A percentile compares a stretch with the other conserved stretches of the same genome.
phyloP scores from a whole-genome alignment of 2,329 filamentous ascomycete species.

The Alternaria sp. region DNA sequence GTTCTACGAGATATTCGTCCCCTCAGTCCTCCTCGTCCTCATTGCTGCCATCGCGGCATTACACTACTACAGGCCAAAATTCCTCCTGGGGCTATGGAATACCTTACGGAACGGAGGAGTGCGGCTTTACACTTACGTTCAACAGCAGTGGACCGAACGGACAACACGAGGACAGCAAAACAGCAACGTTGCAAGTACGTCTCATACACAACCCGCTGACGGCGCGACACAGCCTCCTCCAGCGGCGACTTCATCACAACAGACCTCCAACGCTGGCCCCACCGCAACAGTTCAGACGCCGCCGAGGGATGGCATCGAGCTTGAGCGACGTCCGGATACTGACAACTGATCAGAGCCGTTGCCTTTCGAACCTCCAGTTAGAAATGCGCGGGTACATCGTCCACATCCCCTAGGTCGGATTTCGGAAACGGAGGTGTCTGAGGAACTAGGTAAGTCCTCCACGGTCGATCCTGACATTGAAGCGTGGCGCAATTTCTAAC shows the following conservation, averaged over 20 bases:
- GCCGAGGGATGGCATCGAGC: neutral
- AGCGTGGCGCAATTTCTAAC: neutral
- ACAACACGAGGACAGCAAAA: neutral
- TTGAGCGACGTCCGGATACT: neutral
- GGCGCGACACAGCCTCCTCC: neutral
- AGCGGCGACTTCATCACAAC: neutral
- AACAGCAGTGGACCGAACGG: neutral
- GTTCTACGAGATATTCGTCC: neutral
- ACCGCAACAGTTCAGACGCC: neutral
- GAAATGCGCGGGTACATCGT: neutral
- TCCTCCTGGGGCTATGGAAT: neutral
- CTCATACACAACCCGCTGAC: neutral
- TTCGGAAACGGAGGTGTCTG: neutral
- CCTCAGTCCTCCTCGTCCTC: neutral
- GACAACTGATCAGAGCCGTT: neutral
- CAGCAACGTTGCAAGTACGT: neutral
- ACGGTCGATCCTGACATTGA: fast-evolving
- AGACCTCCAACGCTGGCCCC: neutral
- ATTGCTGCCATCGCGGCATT: neutral
- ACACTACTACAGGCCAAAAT: neutral
- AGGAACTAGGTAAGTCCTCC: neutral
- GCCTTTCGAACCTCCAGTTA: neutral
- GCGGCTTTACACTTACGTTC: neutral
- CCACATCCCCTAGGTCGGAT: neutral
- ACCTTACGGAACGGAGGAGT: neutral